Evolutionary conservation across 2,329 filamentous ascomycete species (phyloP), one percentile per base, ranked within the genome.

Genomic region (Aspergillus clavatus): DNA sequence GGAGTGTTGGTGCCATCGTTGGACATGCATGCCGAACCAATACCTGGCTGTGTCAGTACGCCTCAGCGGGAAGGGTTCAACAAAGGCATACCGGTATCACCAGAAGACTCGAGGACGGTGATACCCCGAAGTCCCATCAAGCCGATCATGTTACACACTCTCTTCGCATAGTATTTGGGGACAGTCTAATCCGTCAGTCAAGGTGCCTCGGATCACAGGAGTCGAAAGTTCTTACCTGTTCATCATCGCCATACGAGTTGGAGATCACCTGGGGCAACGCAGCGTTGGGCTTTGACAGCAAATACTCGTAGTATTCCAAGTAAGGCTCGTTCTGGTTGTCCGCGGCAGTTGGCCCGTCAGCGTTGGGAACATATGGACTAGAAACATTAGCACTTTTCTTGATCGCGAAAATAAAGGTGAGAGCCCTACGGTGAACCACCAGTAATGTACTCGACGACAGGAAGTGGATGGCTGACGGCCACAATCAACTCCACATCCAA

Each of bases 101-200:
- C 81, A 2, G 76, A 79, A 8, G 77, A 73, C 60, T 84, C 80
- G 23, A 86, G 66, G n/a, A 86, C 71, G 1, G 78, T 78, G 3
- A 83, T 76, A n/a, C 83, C 84, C 31, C 82, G 79, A 1, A 80
- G 77, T n/a, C 81, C 82, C 24, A 86, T 78, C 54, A 84, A 76
- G 35, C 77, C 80, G 55, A 84, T 82, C 51, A 81, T 71, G 50
- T 78, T 74, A 69, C 83, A 87, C 10, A 83, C 80, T 40, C 76
- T 74, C 38, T 71, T 69, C 14, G 80, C 79, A 57, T 85, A 87
- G 8, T 76, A 74, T 2, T 68, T 57, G 0, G 83, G 83, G 0
- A 87, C 72, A 5, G 78, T 76, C 55, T 84, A 78, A 10, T 21
- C 11, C 26, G 7, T 42, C n/a, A 42, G 14, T 22, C n/a, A n/a